Evolutionary conservation across 108 stramenopile species (phyloP), one percentile per base, ranked within the genome.

Genomic region (Epithemia pelagica): DNA sequence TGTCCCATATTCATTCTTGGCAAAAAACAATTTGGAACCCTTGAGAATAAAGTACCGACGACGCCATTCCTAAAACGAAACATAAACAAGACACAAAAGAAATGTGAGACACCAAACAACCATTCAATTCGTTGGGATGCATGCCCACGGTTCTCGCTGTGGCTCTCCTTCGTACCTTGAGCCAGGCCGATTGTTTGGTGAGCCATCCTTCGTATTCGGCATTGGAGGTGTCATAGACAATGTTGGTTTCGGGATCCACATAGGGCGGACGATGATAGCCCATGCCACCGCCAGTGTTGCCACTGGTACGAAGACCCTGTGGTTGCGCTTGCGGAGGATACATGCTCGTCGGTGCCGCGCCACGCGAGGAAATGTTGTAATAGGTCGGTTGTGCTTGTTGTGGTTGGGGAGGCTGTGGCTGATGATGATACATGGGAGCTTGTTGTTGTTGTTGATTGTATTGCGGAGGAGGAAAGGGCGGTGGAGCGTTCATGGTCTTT

Each of bases 1-100:
- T 37, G 83, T 72, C 25, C 69, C 64, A 59, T 84, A 82, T 52
- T 86, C 82, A 53, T 84, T 87, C 76, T 96, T 95, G 59, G 84
- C 76, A 76, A 97, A 99, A 69, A 97, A 98, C 28, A 99, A 73
- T 62, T 96, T 95, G 73, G 83, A 84, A n/a, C 98, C 97, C 71
- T 97, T 97, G 54, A 99, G 85, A n/a, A 97, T 78, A 73, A 99
- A 98, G 85, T 91, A 99, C 24, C 99, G 80, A 33, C 95, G 86
- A 53, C 99, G 82, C 99, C 99, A 99, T 59, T 99, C 97, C 89
- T 96, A 61, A 58, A 71, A 32, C 51, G 37, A 51, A 69, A 65
- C 20, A n/a, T 0, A 15, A 23, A 28, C 23, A 58, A 72, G 21
- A n/a, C n/a, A n/a, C n/a, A 10, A 28, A 51, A 54, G 52, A 55